Base-by-base conservation (phyloP, 2,329 filamentous ascomycete genomes). In the Leptosphaerulina australis region DNA sequence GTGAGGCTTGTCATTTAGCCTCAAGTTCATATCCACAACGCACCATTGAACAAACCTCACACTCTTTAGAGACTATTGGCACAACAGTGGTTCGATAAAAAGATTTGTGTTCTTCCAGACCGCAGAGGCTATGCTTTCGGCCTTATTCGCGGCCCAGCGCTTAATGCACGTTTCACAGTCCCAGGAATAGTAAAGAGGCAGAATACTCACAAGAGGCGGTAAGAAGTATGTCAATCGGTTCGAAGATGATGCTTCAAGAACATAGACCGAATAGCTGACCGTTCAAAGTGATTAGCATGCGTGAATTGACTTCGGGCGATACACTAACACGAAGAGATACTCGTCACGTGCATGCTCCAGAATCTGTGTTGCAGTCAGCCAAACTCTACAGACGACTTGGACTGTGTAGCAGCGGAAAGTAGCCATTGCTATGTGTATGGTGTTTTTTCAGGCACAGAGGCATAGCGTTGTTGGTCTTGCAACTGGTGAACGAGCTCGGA, bases 321-420 rank as follows among this genome's bases (percentile, higher is more conserved):
- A 17, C 25, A 69, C 75, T 66, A 86, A 92, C 63, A 91, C 85
- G 66, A 89, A 91, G 25, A 92, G 79, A 64, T 92, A 92, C 70
- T 93, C 89, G 65, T 91, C 88, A 61, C 81, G 77, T 29, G 83
- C 81, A 74, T 84, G 81, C 48, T 81, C 77, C 70, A 85, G 79
- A 44, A 85, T 81, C 82, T 84, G 30, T 11, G 40, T 49, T 52
- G 20, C 15, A 14, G 54, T 70, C 53, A 71, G 63, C 34, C 17
- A 17, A 18, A n/a, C 8, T 7, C 10, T n/a, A 20, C 30, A 6
- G 12, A 10, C 5, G 10, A 6, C 6, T 10, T 6, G 8, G 11
- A 20, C 2, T 4, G 15, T 4, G 20, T 6, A 20, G 10, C 15
- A 17, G 15, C 4, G 5, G 11, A 34, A 12, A 18, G 17, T 12